These are phyloP conservation scores for Candida multigemmis DNA, from an alignment of 805 yeast genomes.

Conservation along the genomic window DNA sequence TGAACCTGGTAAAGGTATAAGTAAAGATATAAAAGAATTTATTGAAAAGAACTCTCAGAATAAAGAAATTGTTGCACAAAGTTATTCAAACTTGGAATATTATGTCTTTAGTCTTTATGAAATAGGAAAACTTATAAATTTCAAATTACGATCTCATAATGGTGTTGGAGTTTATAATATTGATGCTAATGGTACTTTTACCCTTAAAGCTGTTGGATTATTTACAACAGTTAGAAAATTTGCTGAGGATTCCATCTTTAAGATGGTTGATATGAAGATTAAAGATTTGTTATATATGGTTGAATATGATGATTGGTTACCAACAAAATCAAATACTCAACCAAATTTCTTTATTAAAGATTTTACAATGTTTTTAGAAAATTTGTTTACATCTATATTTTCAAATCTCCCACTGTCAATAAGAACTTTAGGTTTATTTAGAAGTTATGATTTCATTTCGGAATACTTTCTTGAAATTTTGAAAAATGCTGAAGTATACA, in stretches of 20 bases:
- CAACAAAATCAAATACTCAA: slow-evolving; percentile 39
- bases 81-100: slow-evolving; percentile 79
- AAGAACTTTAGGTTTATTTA: slow-evolving; percentile 68
- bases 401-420: slow-evolving; percentile 73
- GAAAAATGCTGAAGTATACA: slow-evolving; percentile 44
- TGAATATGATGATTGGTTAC: slow-evolving; percentile 73
- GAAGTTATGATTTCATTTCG: slow-evolving; percentile 81
- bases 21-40: slow-evolving; percentile 47
- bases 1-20: slow-evolving; percentile 42
- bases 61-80: slow-evolving; percentile 87
- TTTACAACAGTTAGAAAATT: slow-evolving; percentile 53
- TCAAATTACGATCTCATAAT: slow-evolving; percentile 25
- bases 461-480: slow-evolving; percentile 57
- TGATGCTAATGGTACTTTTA: slow-evolving; percentile 27
- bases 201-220: slow-evolving; percentile 40
- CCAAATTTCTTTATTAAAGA: slow-evolving; percentile 75
- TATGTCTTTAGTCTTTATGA: slow-evolving; percentile 70
- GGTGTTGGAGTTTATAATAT: slow-evolving; percentile 31
- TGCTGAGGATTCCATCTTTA: slow-evolving; percentile 76
- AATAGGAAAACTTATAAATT: slow-evolving; percentile 41
- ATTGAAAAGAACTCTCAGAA: slow-evolving; percentile 59
- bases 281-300: slow-evolving; percentile 75
- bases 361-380: slow-evolving; percentile 76
- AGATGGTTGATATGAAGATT: slow-evolving; percentile 73
- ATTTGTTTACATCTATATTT: slow-evolving; percentile 78